These are phyloP conservation scores for Ormosia emarginata DNA, from an alignment of 306 rosid genomes.

Conservation along the genomic window DNA sequence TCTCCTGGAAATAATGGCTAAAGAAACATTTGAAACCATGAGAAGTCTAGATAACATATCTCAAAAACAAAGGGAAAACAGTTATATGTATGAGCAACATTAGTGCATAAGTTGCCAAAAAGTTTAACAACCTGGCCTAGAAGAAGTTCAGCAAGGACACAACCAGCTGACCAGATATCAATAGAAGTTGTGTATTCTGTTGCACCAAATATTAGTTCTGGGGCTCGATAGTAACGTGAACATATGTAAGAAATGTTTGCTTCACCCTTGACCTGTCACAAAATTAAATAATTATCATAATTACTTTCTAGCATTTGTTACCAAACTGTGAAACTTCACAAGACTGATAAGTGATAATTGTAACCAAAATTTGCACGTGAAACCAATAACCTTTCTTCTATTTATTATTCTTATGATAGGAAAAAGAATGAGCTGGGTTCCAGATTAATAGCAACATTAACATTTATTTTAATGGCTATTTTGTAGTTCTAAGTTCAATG, in stretches of 20 bases:
- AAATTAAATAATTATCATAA: not conserved
- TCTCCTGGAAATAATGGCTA: slow-evolving; percentile 97
- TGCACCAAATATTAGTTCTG: slow-evolving; percentile 98
- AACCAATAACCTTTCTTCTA: slow-evolving; percentile 1
- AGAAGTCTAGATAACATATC: slow-evolving; percentile 15
- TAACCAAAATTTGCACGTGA: slow-evolving; percentile 11
- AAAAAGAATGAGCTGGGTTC: not conserved
- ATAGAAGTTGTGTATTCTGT: slow-evolving; percentile 85
- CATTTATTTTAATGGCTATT: slow-evolving; percentile 18
- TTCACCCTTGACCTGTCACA: slow-evolving; percentile 78
- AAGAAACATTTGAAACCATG: slow-evolving; percentile 35
- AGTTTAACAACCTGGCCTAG: slow-evolving; percentile 70
- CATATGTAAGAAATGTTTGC: slow-evolving; percentile 90
- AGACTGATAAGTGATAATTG: not conserved
- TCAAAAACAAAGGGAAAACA: not conserved
- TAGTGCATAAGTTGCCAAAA: not conserved
- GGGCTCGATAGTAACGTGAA: slow-evolving; percentile 96
- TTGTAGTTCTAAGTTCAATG: not conserved
- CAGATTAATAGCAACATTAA: not conserved
- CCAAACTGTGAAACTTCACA: not conserved
- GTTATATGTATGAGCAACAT: slow-evolving; percentile 17
- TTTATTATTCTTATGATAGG: not conserved
- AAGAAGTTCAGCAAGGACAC: slow-evolving; percentile 98
- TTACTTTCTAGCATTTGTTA: not conserved
- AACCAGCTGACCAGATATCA: slow-evolving; percentile 99